Evolutionary conservation across 176 grass and related monocot species (phyloP), one percentile per base, ranked within the genome.

Genomic region (Musa beccarii): DNA sequence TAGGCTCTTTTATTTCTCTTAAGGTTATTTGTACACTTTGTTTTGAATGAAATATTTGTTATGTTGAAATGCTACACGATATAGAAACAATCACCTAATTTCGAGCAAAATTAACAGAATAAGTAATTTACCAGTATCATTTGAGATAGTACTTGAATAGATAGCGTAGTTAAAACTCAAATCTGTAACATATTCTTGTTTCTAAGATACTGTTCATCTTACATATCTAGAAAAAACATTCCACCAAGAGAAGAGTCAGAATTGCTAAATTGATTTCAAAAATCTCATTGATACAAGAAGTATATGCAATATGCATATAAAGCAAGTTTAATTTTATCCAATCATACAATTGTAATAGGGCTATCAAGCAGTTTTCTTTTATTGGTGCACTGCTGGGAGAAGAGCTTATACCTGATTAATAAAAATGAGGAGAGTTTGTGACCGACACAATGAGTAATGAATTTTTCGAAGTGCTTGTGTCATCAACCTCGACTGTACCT

Each of bases 391-490:
- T 14, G 16, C 13, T 68, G 21, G 51, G 34, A 72, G 28, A 71
- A 86, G 25, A 53, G 3, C 68, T 54, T 73, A 69, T 84, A 98
- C 95, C 90, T 93, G 90, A 79, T 98, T 98, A 78, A 98, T 69
- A 82, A 98, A 93, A 84, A 98, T 89, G 80, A 98, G 77, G 72
- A 93, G 82, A 53, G 84, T 79, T 73, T 91, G 77, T 19, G 95
- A 93, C 24, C 88, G 82, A 75, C 88, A 80, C 64, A 93, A 77
- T 63, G 95, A 93, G 68, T 80, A 68, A 22, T 98, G 90, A 77
- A 98, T 91, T 91, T 98, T 98, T 68, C 76, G 75, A 83, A 98
- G 95, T 49, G 90, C 95, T 73, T 70, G 85, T n/a, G 84, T 98
- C 95, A 98, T 91, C 68, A 98, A 77, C 22, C 71, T 81, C 54